A percentile compares a stretch with the other conserved stretches of the same genome.
phyloP scores from a whole-genome alignment of 768 basidiomycete genomes.

The Lactifluus piperatus region DNA sequence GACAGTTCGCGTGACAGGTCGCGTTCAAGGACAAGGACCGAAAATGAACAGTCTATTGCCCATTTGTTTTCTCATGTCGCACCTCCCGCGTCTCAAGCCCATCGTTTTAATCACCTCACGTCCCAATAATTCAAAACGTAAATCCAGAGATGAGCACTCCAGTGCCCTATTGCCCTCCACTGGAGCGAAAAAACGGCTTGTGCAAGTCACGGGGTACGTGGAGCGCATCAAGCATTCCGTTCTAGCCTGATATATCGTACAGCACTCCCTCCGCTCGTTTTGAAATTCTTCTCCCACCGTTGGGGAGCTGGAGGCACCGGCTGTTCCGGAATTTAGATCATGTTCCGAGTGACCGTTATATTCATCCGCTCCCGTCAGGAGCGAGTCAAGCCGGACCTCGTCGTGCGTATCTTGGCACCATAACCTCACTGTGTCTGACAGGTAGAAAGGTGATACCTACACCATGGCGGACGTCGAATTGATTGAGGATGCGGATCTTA shows the following conservation, averaged over 20 bases:
- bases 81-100: neutral
- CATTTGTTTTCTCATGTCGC: neutral
- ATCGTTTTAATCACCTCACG: neutral
- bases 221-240: constrained; percentile 5
- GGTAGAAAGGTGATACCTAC: neutral
- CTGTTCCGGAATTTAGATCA: neutral
- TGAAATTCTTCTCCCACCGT: constrained; percentile 6
- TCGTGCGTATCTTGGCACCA: neutral
- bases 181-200: neutral
- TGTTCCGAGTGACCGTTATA: neutral
- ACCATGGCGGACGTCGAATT: neutral
- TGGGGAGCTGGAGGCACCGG: constrained; percentile 11
- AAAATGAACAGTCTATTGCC: neutral
- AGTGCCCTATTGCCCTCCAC: neutral
- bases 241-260: neutral
- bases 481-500: neutral
- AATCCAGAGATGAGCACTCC: constrained; percentile 17
- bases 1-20: neutral
- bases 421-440: neutral
- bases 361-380: neutral
- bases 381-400: neutral
- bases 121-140: neutral
- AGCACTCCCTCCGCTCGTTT: constrained; percentile 5
- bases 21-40: neutral
- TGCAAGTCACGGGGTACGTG: neutral